Evolutionary conservation across 495 filamentous ascomycete genomes (phyloP), one percentile per base, ranked within the genome.

Genomic region (Penicillium steckii): DNA sequence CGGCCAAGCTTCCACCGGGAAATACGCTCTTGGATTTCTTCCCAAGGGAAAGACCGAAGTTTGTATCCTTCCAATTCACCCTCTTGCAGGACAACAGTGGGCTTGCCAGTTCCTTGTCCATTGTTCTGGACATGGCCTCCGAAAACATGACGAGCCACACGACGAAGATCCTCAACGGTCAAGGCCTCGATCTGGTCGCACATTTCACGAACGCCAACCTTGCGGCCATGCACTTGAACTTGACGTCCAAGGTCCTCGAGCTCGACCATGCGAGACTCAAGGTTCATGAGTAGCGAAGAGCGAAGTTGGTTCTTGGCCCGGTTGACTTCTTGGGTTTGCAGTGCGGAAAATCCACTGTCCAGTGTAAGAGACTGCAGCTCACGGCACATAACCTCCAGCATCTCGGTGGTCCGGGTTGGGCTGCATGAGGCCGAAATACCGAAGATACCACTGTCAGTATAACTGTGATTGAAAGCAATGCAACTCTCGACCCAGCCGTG

Each of bases 271-370:
- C 95, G 82, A 52, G 84, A 89, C 75, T 99, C 94, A 0, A 99
- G 81, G 72, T 99, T 99, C 95, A 99, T 97, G 32, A 99, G 80
- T 21, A 99, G 75, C 33, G 85, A 88, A 10, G 86, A 91, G 29
- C 90, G 80, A 27, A 99, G 84, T 75, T 97, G 95, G 65, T 99
- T 99, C 82, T 99, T 99, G 9, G 94, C 94, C n/a, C 94, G 84
- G 65, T 86, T 85, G 21, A 99, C 94, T 72, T 97, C 94, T 37
- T 75, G 80, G 2, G 80, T 65, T 56, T 86, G 79, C n/a, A 99
- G 78, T 2, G 85, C 74, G 7, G 78, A 70, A 60, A 81, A 87
- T 7, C 87, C 88, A 8, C 72, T 80, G 26, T 91, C 85, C 35
- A 89, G 70, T 13, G 89, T 89, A 27, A 96, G 76, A 0, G 88